Evolutionary conservation across 495 filamentous ascomycete genomes (phyloP).

Genomic region (Penicillium cinerascens): DNA sequence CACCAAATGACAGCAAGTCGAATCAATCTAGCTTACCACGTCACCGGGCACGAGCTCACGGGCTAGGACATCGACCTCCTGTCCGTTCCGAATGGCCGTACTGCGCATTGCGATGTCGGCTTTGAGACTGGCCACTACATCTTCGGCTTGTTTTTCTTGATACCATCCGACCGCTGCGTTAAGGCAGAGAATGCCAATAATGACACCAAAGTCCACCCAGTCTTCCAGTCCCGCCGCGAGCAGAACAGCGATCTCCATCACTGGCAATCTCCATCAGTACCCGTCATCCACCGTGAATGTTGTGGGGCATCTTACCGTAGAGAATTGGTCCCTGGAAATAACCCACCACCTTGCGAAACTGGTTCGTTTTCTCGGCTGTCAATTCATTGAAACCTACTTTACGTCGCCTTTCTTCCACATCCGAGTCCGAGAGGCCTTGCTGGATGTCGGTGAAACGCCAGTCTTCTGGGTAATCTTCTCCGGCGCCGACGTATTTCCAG

Average conservation of each 20-base stretch:
- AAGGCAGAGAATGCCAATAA: constrained; percentile 71
- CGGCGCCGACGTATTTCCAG: constrained; percentile 31
- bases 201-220: constrained; percentile 82
- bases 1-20: too few species aligned
- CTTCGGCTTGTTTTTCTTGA: constrained; percentile 79
- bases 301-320: constrained; percentile 59
- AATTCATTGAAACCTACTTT: constrained; percentile 70
- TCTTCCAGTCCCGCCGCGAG: constrained; percentile 70
- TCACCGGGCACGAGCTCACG: constrained; percentile 76
- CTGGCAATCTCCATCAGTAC: too few species aligned
- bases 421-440: constrained; percentile 51
- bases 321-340: constrained; percentile 78
- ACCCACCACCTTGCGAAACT: constrained; percentile 65
- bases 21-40: constrained; percentile 62
- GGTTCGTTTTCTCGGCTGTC: constrained; percentile 67
- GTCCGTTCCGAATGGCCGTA: constrained; percentile 61
- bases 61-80: constrained; percentile 64
- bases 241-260: constrained; percentile 77
- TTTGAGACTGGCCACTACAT: constrained; percentile 75
- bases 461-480: constrained; percentile 60
- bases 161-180: constrained; percentile 79
- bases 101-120: constrained; percentile 78
- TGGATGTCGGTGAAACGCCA: constrained; percentile 70
- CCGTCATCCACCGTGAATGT: too few species aligned
- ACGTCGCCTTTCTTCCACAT: constrained; percentile 57